A percentile compares a stretch with the other conserved stretches of the same genome.
phyloP scores from a whole-genome alignment of 257 asterid species.

The Solanum tarijense region DNA sequence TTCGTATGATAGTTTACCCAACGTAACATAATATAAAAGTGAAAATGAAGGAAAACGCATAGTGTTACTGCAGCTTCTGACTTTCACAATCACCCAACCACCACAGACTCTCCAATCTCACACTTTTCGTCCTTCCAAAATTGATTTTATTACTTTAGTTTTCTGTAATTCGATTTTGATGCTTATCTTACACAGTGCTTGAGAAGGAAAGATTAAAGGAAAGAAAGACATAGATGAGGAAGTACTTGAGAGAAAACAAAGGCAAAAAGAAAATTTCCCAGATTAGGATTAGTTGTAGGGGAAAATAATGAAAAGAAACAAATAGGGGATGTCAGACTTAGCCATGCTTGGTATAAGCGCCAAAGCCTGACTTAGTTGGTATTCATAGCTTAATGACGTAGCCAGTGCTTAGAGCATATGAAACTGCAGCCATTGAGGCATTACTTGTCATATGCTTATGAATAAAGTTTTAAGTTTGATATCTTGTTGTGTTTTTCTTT shows the following conservation, averaged over 20 bases:
- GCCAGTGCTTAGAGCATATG: slow-evolving; percentile 1
- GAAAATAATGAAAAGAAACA: background rate
- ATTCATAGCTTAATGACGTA: background rate
- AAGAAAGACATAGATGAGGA: background rate
- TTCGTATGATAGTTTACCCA: too few species aligned
- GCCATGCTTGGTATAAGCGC: background rate
- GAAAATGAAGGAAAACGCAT: too few species aligned
- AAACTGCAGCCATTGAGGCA: background rate
- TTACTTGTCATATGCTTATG: background rate
- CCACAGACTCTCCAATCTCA: too few species aligned
- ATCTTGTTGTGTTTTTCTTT: slow-evolving; percentile 7
- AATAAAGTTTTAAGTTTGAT: background rate
- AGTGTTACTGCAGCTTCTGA: too few species aligned
- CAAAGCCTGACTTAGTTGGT: background rate
- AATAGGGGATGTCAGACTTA: background rate
- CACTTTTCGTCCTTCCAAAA: too few species aligned
- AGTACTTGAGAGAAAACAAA: background rate
- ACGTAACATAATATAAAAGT: too few species aligned
- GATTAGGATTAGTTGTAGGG: background rate
- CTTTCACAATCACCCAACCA: too few species aligned
- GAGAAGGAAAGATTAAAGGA: too few species aligned
- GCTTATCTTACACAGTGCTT: too few species aligned
- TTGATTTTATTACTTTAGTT: too few species aligned
- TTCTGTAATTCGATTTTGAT: too few species aligned
- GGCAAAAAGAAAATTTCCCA: background rate